Evolutionary conservation across 1,139 yeast species (phyloP), one percentile per base, ranked within the genome.

Genomic region (Pneumocystis wakefieldiae): DNA sequence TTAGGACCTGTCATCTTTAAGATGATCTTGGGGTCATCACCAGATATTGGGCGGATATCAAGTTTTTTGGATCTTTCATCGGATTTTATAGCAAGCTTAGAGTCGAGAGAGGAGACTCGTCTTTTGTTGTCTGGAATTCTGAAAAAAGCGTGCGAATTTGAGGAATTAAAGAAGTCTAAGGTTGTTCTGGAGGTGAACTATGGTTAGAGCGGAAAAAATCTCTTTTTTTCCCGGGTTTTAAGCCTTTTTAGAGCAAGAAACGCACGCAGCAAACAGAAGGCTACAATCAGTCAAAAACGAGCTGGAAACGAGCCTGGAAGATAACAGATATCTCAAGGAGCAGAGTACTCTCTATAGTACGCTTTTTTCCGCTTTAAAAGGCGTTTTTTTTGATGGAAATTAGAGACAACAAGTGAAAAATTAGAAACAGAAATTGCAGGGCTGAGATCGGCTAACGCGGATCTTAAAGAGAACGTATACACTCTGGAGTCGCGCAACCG

Each of bases 111-210:
- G 48, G 59, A 53, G 19, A 55, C 12, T 62, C 58, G 48, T 36
- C 62, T 58, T 29, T 48, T 63, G 8, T 41, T 61, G 12, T 59
- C 62, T 10, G 53, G 64, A 8, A 48, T 63, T 19, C 39, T 53
- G 6, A 62, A 57, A 6, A 63, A 64, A 36, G 66, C 64, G n/a
- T 48, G 32, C 7, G 66, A 64, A 32, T 64, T 64, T 48, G 64
- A 63, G 35, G 19, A 48, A 17, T 48, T 65, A 48, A 61, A 65
- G 57, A 59, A 63, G n/a, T 61, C 62, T 3, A 65, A 60, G 19
- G 55, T 64, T 8, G 57, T 64, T 28, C 60, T 62, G 28, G 67
- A 66, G 57, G 64, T 66, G 19, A 62, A 48, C 14, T 48, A 48
- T 48, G 55, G 55, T 48, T 24, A 10, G 28, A 48, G 4, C 1